Evolutionary conservation across 352 stramenopile genomes (phyloP), one percentile per base, ranked within the genome.

Genomic region (Phytopythium kandeliae): DNA sequence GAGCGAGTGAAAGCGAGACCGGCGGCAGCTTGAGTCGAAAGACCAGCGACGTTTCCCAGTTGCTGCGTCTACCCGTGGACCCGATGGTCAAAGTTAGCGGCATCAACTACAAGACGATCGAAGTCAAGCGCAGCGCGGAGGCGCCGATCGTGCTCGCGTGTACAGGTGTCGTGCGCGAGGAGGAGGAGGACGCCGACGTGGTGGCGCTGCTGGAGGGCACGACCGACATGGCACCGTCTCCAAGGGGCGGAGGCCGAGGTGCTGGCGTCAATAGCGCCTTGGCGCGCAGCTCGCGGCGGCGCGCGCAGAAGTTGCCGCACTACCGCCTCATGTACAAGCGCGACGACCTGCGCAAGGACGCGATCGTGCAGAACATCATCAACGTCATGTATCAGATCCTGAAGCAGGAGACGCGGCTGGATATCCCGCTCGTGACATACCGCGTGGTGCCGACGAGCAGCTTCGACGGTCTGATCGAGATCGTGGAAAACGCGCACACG

Each of bases 261-360:
- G 38, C 38, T n/a, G 12, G 28, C 9, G 30, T 26, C 16, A 16
- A 15, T 13, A 33, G 24, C 24, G 21, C 33, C 3, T 22, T 44
- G 34, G 35, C 22, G 11, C 33, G 47, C 7, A 51, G 41, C 22
- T 37, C 28, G 16, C 34, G 44, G 44, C 53, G 63, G 8, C 55
- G 59, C 17, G 58, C 52, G 9, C 64, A 70, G 21, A 67, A 53
- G 11, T 31, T 85, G 24, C 62, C 74, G 13, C 77, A 74, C 51
- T 93, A 91, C 57, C 79, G 82, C 0, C 59, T 93, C 43, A 93
- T 93, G 82, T 93, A 91, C 78, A 93, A 93, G 56, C 79, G 82
- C 12, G 83, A 94, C 43, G 83, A 94, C 58, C 51, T 94, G 7
- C 78, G 83, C 13, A 94, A 92, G 57, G 83, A 94, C 55, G 70